Conservation (phyloP, 139 green algal genomes). For the Coelastrella sp. region DNA sequence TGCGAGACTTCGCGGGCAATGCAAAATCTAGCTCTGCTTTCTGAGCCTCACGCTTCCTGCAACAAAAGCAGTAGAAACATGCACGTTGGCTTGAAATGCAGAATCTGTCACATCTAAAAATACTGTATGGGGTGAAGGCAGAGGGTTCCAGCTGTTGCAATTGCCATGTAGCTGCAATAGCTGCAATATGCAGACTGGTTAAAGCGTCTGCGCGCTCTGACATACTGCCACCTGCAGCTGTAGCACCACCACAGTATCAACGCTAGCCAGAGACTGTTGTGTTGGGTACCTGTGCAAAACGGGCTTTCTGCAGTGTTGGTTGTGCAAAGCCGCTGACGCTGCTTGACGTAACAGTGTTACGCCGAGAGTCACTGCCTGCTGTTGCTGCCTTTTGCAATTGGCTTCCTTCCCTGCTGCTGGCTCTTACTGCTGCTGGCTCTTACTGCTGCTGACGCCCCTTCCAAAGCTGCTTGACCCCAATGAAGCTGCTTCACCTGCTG, state of each 20-base stretch:
- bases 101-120: not conserved
- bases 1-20: constrained; percentile 59
- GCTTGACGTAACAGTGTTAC: not conserved
- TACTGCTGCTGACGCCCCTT: constrained; percentile 8
- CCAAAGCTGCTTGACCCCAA: not conserved
- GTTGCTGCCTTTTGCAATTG: not conserved
- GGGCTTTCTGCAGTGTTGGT: too few relatives aligned
- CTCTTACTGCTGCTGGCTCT: constrained; percentile 13
- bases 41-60: constrained; percentile 48
- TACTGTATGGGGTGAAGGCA: not conserved
- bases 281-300: too few relatives aligned
- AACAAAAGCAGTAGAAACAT: not conserved
- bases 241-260: too few relatives aligned
- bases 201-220: too few relatives aligned
- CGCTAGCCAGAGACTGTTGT: too few relatives aligned
- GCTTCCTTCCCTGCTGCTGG: not conserved
- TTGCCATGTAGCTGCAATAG: too few relatives aligned
- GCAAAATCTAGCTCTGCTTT: constrained; percentile 53
- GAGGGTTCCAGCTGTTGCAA: too few relatives aligned
- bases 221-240: too few relatives aligned
- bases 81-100: not conserved
- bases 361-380: not conserved
- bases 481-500: too few relatives aligned
- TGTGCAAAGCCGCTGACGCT: too few relatives aligned
- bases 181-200: too few relatives aligned